Evolutionary conservation across 2,329 filamentous ascomycete species (phyloP).

Genomic region (Botryotinia narcissicola): DNA sequence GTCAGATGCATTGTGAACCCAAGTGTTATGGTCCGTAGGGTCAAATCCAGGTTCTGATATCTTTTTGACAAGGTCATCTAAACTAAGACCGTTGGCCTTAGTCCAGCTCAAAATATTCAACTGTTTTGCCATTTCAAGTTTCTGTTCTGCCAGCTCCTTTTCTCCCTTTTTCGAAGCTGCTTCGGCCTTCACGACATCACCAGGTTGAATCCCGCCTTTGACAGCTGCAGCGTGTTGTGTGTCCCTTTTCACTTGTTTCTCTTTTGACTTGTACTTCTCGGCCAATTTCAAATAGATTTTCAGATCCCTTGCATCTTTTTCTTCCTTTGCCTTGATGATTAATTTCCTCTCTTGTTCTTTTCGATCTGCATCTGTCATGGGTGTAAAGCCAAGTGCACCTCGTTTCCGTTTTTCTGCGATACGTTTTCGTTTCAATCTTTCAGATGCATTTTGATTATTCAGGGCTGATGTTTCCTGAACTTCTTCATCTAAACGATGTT

Average conservation of each 20-base stretch:
- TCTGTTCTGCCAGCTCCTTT: background rate
- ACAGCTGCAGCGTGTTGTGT: background rate
- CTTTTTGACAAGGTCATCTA: background rate
- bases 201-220: background rate
- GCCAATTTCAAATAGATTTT: no score
- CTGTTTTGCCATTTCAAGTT: background rate
- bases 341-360: background rate
- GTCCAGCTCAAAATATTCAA: background rate
- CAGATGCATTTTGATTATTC: constrained; percentile 1
- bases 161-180: background rate
- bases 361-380: background rate
- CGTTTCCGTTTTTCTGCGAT: background rate
- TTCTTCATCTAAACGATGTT: background rate
- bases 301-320: background rate
- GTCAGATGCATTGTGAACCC: background rate
- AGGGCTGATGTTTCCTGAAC: background rate
- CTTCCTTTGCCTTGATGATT: background rate
- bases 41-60: background rate
- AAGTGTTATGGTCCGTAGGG: background rate
- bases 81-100: background rate
- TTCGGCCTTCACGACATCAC: background rate
- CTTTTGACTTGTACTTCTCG: background rate
- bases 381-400: background rate
- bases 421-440: constrained; percentile 7
- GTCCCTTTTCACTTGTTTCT: background rate